These are phyloP conservation scores for Bipolaris oryzae DNA, from an alignment of 2,329 filamentous ascomycete genomes.

Conservation along the genomic window DNA sequence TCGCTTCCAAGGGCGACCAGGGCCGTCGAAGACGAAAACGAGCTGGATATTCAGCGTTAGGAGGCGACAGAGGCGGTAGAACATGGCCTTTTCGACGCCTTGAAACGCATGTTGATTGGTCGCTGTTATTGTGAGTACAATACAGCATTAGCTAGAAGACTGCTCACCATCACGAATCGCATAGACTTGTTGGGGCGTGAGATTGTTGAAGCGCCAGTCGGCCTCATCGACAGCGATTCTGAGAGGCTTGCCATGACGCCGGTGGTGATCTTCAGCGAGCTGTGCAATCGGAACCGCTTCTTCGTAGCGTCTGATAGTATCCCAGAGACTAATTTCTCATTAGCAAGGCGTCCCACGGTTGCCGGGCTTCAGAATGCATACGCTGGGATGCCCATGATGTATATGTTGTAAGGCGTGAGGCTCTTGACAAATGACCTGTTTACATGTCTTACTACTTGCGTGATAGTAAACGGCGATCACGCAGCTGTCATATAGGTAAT, in stretches of 20 bases:
- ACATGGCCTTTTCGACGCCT: slow-evolving; percentile 51
- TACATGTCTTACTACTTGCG: slow-evolving; percentile 11
- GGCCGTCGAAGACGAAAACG: slow-evolving; percentile 62
- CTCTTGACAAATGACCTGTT: neutral
- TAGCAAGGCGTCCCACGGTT: neutral
- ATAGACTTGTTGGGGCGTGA: slow-evolving; percentile 43
- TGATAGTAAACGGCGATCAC: neutral
- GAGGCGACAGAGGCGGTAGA: slow-evolving; percentile 53
- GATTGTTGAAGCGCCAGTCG: slow-evolving; percentile 53
- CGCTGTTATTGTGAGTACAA: slow-evolving; percentile 16
- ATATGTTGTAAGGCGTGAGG: neutral
- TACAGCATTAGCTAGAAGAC: neutral
- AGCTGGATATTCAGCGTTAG: slow-evolving; percentile 58
- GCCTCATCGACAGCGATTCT: slow-evolving; percentile 54
- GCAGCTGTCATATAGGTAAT: no score
- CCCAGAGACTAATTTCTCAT: slow-evolving; percentile 41
- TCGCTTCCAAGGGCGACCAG: slow-evolving; percentile 50
- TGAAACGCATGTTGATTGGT: slow-evolving; percentile 44
- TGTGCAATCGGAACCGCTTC: slow-evolving; percentile 44
- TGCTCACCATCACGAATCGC: slow-evolving; percentile 45
- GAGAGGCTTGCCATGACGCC: slow-evolving; percentile 43
- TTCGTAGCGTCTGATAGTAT: slow-evolving; percentile 46
- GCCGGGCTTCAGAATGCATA: slow-evolving; percentile 7
- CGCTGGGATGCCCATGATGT: slow-evolving; percentile 32
- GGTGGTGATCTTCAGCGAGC: slow-evolving; percentile 48